Percentiles rank a stretch among this genome's conserved stretches.
Evolutionary conservation across 2,329 filamentous ascomycete genomes (phyloP).

Genomic region (Neoscytalidium dimidiatum): DNA sequence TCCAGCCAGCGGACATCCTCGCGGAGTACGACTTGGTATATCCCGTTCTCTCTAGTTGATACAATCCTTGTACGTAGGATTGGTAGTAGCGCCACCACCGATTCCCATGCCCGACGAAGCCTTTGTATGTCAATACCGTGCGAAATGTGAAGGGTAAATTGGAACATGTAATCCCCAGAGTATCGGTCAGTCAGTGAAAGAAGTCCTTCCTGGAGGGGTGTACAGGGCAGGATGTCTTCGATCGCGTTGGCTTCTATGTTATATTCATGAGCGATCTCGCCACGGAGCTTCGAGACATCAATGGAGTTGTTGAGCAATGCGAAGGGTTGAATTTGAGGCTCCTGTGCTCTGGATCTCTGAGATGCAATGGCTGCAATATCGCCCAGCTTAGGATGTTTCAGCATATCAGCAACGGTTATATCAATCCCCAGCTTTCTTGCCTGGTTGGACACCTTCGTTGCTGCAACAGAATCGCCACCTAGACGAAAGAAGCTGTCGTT

Average conservation of each 20-base stretch:
- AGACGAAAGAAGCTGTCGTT: constrained; percentile 44
- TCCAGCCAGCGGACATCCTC: constrained; percentile 24
- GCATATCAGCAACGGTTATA: constrained; percentile 25
- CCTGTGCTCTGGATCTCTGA: too few species aligned
- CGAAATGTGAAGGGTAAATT: constrained; percentile 24
- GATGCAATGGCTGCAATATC: constrained; percentile 20
- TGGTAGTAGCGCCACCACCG: constrained; percentile 43
- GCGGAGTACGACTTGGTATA: constrained; percentile 32
- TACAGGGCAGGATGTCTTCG: constrained; percentile 58
- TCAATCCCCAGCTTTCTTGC: not conserved
- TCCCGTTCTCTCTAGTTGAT: constrained; percentile 31
- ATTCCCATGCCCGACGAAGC: constrained; percentile 51
- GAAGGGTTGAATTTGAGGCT: not conserved
- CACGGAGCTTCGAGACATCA: not conserved
- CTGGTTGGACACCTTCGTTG: not conserved
- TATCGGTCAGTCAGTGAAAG: constrained; percentile 56
- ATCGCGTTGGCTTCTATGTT: constrained; percentile 24
- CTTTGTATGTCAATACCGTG: constrained; percentile 24
- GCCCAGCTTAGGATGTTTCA: constrained; percentile 23
- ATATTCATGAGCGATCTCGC: not conserved
- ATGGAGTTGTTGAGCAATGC: constrained; percentile 26
- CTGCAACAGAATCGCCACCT: constrained; percentile 40
- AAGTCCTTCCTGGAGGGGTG: constrained; percentile 56
- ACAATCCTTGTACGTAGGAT: constrained; percentile 50
- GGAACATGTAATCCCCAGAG: constrained; percentile 54